Percentiles rank a stretch among this genome's conserved stretches.
Evolutionary conservation across 163 green algal genomes (phyloP).

Genomic region (Scenedesmus sp.): DNA sequence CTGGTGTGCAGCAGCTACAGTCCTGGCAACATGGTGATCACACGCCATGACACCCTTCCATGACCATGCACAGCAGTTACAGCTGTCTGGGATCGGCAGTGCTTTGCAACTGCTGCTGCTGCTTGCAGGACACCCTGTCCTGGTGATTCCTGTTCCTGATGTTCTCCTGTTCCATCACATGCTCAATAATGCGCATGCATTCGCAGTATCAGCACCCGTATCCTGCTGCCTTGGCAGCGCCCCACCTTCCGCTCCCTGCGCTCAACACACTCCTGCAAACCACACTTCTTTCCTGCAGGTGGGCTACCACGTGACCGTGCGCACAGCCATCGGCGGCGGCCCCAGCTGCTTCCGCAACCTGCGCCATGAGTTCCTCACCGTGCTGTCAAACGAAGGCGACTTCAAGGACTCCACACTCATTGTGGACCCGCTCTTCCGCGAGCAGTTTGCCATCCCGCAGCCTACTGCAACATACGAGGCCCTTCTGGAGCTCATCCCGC

Average conservation of each 20-base stretch:
- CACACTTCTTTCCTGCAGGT: background rate
- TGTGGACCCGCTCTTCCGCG: constrained; percentile 61
- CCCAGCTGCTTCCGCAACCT: constrained; percentile 58
- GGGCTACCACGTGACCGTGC: constrained; percentile 50
- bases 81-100: background rate
- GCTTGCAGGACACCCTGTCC: background rate
- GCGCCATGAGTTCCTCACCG: constrained; percentile 61
- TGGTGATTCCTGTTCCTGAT: background rate
- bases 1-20: background rate
- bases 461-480: constrained; percentile 56
- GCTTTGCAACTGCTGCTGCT: background rate
- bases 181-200: no score
- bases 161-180: no score
- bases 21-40: no score
- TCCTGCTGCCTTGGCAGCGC: no score
- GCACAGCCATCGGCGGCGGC: constrained; percentile 49
- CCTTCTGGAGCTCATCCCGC: constrained; percentile 56
- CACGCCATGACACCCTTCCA: no score
- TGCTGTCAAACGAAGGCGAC: constrained; percentile 47
- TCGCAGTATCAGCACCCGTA: no score
- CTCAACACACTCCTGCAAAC: no score
- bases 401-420: constrained; percentile 52
- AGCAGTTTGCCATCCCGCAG: constrained; percentile 66
- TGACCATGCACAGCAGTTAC: no score
- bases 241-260: no score